These are phyloP conservation scores for Aspergillus sp. DNA, from an alignment of 2,329 filamentous ascomycete genomes.

Conservation along the genomic window DNA sequence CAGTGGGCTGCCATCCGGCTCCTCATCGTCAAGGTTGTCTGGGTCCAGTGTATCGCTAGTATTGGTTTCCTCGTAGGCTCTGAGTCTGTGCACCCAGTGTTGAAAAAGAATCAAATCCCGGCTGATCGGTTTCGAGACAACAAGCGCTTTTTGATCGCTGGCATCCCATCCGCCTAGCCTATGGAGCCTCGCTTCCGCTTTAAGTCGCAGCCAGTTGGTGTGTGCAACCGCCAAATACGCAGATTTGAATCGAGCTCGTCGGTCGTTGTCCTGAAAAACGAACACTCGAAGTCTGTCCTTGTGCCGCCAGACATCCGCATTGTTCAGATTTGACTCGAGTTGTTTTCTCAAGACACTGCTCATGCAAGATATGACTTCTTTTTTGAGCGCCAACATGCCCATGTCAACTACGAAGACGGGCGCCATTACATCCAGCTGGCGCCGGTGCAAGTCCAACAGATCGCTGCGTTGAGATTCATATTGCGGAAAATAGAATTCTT, in stretches of 20 bases:
- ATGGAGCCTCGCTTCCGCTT: slow-evolving; percentile 12
- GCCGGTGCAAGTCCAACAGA: slow-evolving; percentile 14
- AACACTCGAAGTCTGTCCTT: no score
- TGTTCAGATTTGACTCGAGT: no score
- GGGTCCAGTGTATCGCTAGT: no score
- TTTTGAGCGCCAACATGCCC: no score
- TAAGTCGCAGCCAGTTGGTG: slow-evolving; percentile 19
- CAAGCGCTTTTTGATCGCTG: slow-evolving; percentile 8
- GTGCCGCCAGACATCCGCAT: no score
- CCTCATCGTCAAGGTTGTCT: no score
- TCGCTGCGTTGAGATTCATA: slow-evolving; percentile 2
- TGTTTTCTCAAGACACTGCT: no score
- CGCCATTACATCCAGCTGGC: slow-evolving; percentile 19
- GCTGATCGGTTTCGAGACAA: slow-evolving; percentile 14
- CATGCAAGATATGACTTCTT: no score
- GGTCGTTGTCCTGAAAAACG: no score
- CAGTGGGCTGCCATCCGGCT: no score
- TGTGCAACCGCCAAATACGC: no score
- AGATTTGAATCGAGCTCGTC: no score
- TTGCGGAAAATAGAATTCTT: slow-evolving; percentile 3
- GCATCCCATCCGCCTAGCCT: slow-evolving; percentile 7
- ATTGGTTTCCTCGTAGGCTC: background rate
- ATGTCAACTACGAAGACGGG: slow-evolving; percentile 9
- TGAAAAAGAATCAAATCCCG: slow-evolving; percentile 11
- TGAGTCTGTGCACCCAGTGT: slow-evolving; percentile 8